Conservation (phyloP, 768 basidiomycete species). For the Panellus pusillus region DNA sequence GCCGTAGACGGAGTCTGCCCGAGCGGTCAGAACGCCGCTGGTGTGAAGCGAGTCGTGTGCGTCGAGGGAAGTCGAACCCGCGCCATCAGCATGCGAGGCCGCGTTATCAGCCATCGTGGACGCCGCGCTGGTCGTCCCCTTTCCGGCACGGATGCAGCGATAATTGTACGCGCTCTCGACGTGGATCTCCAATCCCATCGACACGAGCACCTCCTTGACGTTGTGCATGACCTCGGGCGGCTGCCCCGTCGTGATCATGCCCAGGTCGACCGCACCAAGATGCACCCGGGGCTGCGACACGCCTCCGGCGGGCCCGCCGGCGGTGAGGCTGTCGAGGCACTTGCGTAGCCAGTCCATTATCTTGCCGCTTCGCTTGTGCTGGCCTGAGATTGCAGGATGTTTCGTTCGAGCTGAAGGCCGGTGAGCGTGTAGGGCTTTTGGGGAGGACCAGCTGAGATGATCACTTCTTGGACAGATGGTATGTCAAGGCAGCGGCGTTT, state of each 20-base stretch:
- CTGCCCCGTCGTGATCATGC: conserved; percentile 78
- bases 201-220: conserved; percentile 73
- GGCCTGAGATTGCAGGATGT: too few species aligned
- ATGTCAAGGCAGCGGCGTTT: too few species aligned
- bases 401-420: too few species aligned
- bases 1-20: conserved; percentile 70
- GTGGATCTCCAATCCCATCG: conserved; percentile 89
- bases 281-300: conserved; percentile 81
- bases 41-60: conserved; percentile 42
- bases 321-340: conserved; percentile 19
- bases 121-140: conserved; percentile 57
- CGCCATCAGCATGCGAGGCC: conserved; percentile 62
- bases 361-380: conserved; percentile 86
- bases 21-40: conserved; percentile 37
- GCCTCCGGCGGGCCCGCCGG: conserved; percentile 37
- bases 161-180: conserved; percentile 90
- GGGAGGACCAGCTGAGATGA: too few species aligned
- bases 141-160: conserved; percentile 75
- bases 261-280: conserved; percentile 90
- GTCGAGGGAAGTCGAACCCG: conserved; percentile 47
- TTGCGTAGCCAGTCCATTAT: conserved; percentile 98
- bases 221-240: conserved; percentile 90
- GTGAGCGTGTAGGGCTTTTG: too few species aligned
- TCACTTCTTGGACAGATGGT: too few species aligned
- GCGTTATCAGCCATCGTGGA: conserved; percentile 79